These are phyloP conservation scores for Zasmidium cellare DNA, from an alignment of 2,329 filamentous ascomycete species.

Conservation along the genomic window DNA sequence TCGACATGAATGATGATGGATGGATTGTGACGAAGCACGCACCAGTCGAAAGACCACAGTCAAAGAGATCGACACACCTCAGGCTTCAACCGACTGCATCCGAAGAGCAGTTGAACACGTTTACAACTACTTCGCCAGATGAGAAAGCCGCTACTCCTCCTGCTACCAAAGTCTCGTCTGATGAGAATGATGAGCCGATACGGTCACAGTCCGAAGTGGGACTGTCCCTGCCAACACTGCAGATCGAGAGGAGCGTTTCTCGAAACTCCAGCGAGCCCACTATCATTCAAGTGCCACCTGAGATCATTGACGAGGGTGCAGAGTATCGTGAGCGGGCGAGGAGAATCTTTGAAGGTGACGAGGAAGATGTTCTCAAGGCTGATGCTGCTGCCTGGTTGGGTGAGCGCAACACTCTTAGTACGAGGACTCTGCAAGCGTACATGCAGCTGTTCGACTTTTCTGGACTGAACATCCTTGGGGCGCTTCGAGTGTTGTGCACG, in stretches of 20 bases:
- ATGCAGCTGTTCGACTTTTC: slow-evolving; percentile 91
- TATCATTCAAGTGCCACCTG: slow-evolving; percentile 19
- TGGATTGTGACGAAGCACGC: slow-evolving; percentile 25
- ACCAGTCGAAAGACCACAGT: slow-evolving; percentile 19
- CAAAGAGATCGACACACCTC: slow-evolving; percentile 25
- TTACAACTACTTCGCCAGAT: slow-evolving; percentile 12
- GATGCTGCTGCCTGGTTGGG: slow-evolving; percentile 88
- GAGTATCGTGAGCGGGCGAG: slow-evolving; percentile 76
- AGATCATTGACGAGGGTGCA: slow-evolving; percentile 38
- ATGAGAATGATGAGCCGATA: neutral
- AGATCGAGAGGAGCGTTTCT: slow-evolving; percentile 48
- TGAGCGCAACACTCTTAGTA: slow-evolving; percentile 59
- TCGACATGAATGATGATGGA: slow-evolving; percentile 26
- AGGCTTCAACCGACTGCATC: slow-evolving; percentile 35
- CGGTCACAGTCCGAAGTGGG: slow-evolving; percentile 22
- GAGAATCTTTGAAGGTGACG: slow-evolving; percentile 80
- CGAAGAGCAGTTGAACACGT: slow-evolving; percentile 26
- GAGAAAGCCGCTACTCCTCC: neutral
- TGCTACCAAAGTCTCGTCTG: neutral
- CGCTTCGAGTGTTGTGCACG: slow-evolving; percentile 77
- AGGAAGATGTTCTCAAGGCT: slow-evolving; percentile 75
- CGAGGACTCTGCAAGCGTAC: slow-evolving; percentile 68
- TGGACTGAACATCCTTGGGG: slow-evolving; percentile 74
- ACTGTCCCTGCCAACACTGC: slow-evolving; percentile 37
- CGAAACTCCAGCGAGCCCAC: slow-evolving; percentile 32